Percentiles rank a stretch among this genome's conserved stretches.
phyloP scores from a whole-genome alignment of 1,284 basidiomycete genomes.

The Leucocoprinus gongylophorus region DNA sequence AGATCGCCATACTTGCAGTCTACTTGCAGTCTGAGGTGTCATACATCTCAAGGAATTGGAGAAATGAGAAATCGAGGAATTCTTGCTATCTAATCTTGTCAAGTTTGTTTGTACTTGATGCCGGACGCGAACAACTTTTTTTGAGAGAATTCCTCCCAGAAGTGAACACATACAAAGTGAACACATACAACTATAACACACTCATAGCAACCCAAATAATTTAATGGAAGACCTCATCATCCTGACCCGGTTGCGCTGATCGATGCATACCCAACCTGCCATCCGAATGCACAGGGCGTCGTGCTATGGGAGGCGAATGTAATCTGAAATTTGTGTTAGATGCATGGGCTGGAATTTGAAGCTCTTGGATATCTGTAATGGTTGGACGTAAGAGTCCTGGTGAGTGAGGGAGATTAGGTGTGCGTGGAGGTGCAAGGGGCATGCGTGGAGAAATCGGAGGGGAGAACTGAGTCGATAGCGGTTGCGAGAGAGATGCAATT shows the following conservation, averaged over 20 bases:
- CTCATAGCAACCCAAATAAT: too few relatives aligned
- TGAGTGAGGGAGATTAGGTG: conserved; percentile 16
- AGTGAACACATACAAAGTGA: too few relatives aligned
- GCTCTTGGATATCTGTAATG: conserved; percentile 23
- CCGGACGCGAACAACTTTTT: too few relatives aligned
- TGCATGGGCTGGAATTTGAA: conserved; percentile 21
- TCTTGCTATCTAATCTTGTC: too few relatives aligned
- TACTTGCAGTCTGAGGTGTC: too few relatives aligned
- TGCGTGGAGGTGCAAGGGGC: conserved; percentile 15
- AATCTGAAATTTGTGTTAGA: conserved; percentile 27
- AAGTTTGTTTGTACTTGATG: too few relatives aligned
- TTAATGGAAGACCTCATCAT: conserved; percentile 16
- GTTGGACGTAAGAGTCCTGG: conserved; percentile 24
- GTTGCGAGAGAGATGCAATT: conserved; percentile 47
- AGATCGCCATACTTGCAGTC: too few relatives aligned
- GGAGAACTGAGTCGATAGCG: conserved; percentile 19
- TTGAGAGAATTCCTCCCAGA: too few relatives aligned
- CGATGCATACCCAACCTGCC: background rate
- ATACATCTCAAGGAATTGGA: too few relatives aligned
- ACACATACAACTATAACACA: too few relatives aligned
- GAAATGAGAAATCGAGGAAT: too few relatives aligned
- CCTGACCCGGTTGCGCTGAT: background rate
- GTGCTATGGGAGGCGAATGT: conserved; percentile 24
- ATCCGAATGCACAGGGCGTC: conserved; percentile 16
- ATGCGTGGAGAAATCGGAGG: conserved; percentile 13